Evolutionary conservation across 192 early-diverging fungal species (phyloP).

Genomic region (Entophlyctis luteolus): DNA sequence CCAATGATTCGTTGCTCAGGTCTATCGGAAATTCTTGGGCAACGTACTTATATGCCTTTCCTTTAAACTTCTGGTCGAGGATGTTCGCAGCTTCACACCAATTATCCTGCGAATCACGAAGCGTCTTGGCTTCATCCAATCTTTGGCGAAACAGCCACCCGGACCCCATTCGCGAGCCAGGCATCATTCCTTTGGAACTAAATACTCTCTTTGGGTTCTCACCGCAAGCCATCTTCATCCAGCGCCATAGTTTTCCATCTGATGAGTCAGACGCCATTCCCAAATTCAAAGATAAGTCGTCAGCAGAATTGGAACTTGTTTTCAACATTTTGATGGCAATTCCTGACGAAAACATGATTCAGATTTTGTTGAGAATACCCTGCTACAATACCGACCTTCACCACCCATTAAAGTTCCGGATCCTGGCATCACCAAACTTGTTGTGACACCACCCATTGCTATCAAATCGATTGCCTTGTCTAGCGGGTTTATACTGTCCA

Average conservation of each 20-base stretch:
- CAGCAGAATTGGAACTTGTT: conserved; percentile 50
- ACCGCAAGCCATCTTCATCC: conserved; percentile 82
- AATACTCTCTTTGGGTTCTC: conserved; percentile 67
- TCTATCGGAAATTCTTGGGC: conserved; percentile 58
- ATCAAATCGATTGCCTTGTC: background rate
- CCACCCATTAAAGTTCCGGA: conserved; percentile 78
- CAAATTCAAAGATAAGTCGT: conserved; percentile 66
- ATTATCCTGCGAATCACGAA: conserved; percentile 46
- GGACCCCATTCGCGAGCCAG: conserved; percentile 54
- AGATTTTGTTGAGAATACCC: too few relatives aligned
- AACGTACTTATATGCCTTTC: conserved; percentile 38
- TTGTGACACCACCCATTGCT: conserved; percentile 66
- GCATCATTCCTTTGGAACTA: conserved; percentile 24
- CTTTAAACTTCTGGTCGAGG: conserved; percentile 19
- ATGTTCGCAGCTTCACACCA: conserved; percentile 52
- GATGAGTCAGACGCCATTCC: conserved; percentile 29
- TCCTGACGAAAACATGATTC: too few relatives aligned
- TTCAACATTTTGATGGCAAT: conserved; percentile 63
- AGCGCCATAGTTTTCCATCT: conserved; percentile 55
- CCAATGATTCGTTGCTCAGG: conserved; percentile 55
- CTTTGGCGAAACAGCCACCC: conserved; percentile 62
- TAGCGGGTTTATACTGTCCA: conserved; percentile 60
- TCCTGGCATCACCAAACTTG: conserved; percentile 70
- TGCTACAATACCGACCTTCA: too few relatives aligned
- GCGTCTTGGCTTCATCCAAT: conserved; percentile 50